A percentile compares a stretch with the other conserved stretches of the same genome.
These are phyloP conservation scores for Wickerhamiella nectarea DNA, from an alignment of 805 yeast species.

Conservation along the genomic window DNA sequence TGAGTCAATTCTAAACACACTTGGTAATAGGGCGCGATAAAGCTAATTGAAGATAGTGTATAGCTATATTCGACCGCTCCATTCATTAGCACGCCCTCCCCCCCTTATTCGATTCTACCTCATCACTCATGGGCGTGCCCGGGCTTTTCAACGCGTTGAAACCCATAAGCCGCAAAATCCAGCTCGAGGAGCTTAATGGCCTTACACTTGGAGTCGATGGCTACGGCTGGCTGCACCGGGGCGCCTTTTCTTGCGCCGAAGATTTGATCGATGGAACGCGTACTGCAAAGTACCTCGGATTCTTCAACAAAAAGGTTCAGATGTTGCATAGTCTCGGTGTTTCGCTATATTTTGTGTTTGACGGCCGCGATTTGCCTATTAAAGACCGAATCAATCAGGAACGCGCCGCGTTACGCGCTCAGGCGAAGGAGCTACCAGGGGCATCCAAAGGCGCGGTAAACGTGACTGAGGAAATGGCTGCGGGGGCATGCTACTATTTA, in stretches of 20 bases:
- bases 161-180: slow-evolving; percentile 48
- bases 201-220: slow-evolving; percentile 84
- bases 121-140: slow-evolving; percentile 50
- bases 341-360: slow-evolving; percentile 79
- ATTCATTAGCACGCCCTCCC: too few relatives aligned
- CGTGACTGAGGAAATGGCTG: slow-evolving; percentile 85
- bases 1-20: too few relatives aligned
- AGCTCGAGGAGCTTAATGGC: slow-evolving; percentile 52
- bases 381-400: slow-evolving; percentile 61
- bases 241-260: slow-evolving; percentile 67
- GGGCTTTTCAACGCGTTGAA: slow-evolving; percentile 73
- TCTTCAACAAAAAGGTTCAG: slow-evolving; percentile 49
- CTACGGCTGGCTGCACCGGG: slow-evolving; percentile 91
- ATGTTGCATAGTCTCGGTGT: slow-evolving; percentile 58
- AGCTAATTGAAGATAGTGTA: too few relatives aligned
- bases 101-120: too few relatives aligned
- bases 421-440: slow-evolving; percentile 28
- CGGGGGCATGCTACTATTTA: slow-evolving; percentile 52
- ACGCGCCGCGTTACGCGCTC: slow-evolving; percentile 43
- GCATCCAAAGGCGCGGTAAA: slow-evolving; percentile 41
- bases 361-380: slow-evolving; percentile 76
- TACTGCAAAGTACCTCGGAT: slow-evolving; percentile 46
- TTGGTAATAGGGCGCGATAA: too few relatives aligned
- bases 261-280: slow-evolving; percentile 62
- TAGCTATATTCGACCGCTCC: too few relatives aligned